Base-by-base conservation (phyloP, 306 rosid genomes). In the Crataegus laevigata region DNA sequence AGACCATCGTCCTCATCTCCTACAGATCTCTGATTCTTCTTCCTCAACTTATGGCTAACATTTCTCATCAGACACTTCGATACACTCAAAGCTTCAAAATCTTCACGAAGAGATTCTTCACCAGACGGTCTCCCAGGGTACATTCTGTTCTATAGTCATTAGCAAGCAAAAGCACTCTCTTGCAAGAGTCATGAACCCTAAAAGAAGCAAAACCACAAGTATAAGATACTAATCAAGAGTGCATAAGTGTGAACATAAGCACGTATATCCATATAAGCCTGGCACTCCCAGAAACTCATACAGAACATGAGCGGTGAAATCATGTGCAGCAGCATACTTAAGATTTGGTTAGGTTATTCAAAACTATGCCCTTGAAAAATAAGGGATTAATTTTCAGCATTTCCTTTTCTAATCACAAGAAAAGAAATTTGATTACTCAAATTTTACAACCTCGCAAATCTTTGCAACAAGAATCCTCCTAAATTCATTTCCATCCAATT, bases 41-140 rank as follows among this genome's bases (percentile, higher is more conserved):
- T 91, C 88, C 86, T 90, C 91, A 86, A 76, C 84, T 88, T 96
- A 82, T 92, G 98, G 83, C 98, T 92, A 30, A 90, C 93, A 79
- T 89, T 92, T 84, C 97, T 90, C 84, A 90, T 91, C 50, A 91
- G 96, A 70, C 96, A 87, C 83, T 83, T 94, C 0, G 99, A 90
- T 82, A 92, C 93, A 13, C 96, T 89, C 90, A 87, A 84, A 82
- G 84, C 83, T 59, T 80, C 90, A n/a, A 86, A 80, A 79, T 88
- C 91, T 71, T 89, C 93, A 80, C 58, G 57, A 85, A 79, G 45
- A 65, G 89, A 74, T 89, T 90, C 85, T 51, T 89, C 89, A 79
- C 79, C 86, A 59, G 88, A 78, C 52, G 65, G 74, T 83, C 84
- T 84, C 78, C 84, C 89, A 40, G 88, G 73, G 80, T 88, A 80